Conservation (phyloP, 768 basidiomycete genomes). For the Cytidiella melzeri region DNA sequence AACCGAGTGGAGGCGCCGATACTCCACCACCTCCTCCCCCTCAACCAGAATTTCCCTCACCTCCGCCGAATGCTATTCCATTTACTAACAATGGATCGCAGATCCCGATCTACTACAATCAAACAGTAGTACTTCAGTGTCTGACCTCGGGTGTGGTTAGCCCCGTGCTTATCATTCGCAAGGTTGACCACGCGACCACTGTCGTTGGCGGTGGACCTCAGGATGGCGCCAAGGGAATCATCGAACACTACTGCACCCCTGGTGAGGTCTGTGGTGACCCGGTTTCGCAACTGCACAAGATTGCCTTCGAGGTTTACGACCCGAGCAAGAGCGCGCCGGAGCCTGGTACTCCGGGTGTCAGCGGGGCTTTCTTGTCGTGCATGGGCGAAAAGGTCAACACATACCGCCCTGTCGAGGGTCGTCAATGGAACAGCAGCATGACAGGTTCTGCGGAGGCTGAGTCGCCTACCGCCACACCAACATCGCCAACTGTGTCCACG, state of each 20-base stretch:
- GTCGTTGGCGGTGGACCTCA: slow-evolving; percentile 89
- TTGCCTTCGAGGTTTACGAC: slow-evolving; percentile 89
- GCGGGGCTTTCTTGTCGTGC: slow-evolving; percentile 82
- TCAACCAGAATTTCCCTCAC: slow-evolving; percentile 85
- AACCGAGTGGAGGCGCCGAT: slow-evolving; percentile 72
- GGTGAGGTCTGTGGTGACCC: slow-evolving; percentile 92
- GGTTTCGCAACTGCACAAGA: slow-evolving; percentile 93
- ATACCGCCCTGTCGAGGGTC: slow-evolving; percentile 77
- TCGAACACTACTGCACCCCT: slow-evolving; percentile 74
- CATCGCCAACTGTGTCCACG: slow-evolving; percentile 62
- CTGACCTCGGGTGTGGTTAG: slow-evolving; percentile 90
- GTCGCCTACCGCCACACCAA: slow-evolving; percentile 46
- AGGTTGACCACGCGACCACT: slow-evolving; percentile 85
- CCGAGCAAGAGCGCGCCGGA: slow-evolving; percentile 62
- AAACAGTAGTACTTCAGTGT: slow-evolving; percentile 92
- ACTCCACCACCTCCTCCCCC: slow-evolving; percentile 76
- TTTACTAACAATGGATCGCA: slow-evolving; percentile 79
- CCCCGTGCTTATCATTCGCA: slow-evolving; percentile 89
- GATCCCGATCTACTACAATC: slow-evolving; percentile 94
- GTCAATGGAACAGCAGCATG: slow-evolving; percentile 53
- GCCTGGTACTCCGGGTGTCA: slow-evolving; percentile 69
- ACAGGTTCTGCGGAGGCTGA: slow-evolving; percentile 29
- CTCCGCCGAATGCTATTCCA: slow-evolving; percentile 85
- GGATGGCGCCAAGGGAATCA: slow-evolving; percentile 80
- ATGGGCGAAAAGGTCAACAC: slow-evolving; percentile 94